Evolutionary conservation across 31 red algal species (phyloP).

Genomic region (Bonnemaisonia californica): DNA sequence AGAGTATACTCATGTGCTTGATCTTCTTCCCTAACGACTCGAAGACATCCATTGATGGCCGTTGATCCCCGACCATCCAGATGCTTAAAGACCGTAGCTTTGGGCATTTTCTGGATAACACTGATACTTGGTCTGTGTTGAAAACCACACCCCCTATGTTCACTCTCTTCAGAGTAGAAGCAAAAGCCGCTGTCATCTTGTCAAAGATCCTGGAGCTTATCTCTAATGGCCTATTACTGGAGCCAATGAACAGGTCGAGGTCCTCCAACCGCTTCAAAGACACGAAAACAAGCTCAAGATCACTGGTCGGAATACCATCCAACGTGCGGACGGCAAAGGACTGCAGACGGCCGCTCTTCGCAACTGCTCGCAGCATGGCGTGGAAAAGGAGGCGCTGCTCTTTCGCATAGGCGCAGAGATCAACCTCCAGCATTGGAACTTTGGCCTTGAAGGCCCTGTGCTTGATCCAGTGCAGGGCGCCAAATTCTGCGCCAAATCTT

Average conservation of each 20-base stretch:
- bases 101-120: conserved; percentile 16
- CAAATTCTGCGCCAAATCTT: conserved; percentile 53
- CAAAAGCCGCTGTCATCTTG: conserved; percentile 7
- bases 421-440: conserved; percentile 24
- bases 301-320: conserved; percentile 39
- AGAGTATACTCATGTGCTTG: conserved; percentile 50
- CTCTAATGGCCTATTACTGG: conserved; percentile 4
- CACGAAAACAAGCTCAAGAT: conserved; percentile 56
- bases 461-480: conserved; percentile 57
- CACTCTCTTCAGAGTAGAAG: conserved; percentile 29
- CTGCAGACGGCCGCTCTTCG: conserved; percentile 17
- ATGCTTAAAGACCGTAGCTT: conserved; percentile 44
- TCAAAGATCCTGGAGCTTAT: conserved; percentile 38
- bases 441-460: conserved; percentile 50
- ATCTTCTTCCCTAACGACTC: conserved; percentile 44
- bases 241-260: conserved; percentile 30
- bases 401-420: conserved; percentile 31
- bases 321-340: conserved; percentile 44
- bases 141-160: conserved; percentile 47
- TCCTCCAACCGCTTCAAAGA: conserved; percentile 42
- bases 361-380: conserved; percentile 41
- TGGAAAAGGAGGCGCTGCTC: conserved; percentile 43
- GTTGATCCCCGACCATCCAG: conserved; percentile 46
- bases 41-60: conserved; percentile 43
- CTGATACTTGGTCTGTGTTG: conserved; percentile 36